phyloP scores from a whole-genome alignment of 345 rosid species.

The Arabis alpina region DNA sequence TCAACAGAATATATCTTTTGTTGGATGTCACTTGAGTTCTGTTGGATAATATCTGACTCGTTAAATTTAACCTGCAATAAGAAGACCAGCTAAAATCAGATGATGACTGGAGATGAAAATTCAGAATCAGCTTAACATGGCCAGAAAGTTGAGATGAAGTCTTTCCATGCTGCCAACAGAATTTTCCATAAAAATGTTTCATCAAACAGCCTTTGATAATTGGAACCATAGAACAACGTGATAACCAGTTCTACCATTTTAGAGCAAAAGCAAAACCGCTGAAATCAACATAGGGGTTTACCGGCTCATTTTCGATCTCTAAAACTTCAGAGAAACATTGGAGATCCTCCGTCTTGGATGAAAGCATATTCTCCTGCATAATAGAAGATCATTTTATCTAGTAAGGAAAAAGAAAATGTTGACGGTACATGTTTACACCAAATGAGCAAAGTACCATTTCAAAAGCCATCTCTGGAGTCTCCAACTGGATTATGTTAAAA shows the following conservation, averaged over 20 bases:
- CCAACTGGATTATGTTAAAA: conserved; percentile 52
- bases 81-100: conserved; percentile 23
- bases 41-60: conserved; percentile 38
- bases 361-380: conserved; percentile 51
- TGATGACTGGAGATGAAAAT: not conserved
- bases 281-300: conserved; percentile 34
- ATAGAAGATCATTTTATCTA: not conserved
- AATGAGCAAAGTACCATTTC: conserved; percentile 52
- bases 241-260: conserved; percentile 2
- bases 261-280: conserved; percentile 25
- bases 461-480: conserved; percentile 60
- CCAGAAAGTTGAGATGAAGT: not conserved
- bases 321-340: conserved; percentile 49
- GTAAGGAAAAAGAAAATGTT: conserved; percentile 9
- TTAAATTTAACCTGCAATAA: conserved; percentile 50
- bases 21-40: conserved; percentile 46
- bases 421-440: conserved; percentile 6
- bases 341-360: conserved; percentile 43
- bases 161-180: not conserved
- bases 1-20: conserved; percentile 61
- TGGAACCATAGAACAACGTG: conserved; percentile 17
- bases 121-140: conserved; percentile 17
- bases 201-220: conserved; percentile 1
- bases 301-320: conserved; percentile 50
- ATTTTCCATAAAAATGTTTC: not conserved